Base-by-base conservation (phyloP, 164 flowering plant species). In the Buxus sempervirens region DNA sequence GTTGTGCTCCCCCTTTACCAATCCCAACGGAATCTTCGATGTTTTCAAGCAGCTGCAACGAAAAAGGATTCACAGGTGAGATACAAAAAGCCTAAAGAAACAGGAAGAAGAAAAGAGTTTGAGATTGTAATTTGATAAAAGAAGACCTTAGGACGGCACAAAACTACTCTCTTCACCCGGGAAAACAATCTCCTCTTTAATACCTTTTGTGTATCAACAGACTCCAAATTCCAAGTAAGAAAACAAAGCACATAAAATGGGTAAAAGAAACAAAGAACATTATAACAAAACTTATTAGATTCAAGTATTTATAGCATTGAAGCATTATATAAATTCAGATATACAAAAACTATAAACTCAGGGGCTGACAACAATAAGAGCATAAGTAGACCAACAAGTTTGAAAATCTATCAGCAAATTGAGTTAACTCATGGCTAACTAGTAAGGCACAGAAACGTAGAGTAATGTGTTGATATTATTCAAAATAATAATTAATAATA, bases 1-100 rank as follows among this genome's bases (percentile, higher is more conserved):
- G 56, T 61, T 59, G 38, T 51, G 58, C 9, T 0, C 2, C 2
- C 51, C 13, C 51, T 15, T 15, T 45, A 15, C 51, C 51, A 10
- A 88, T 18, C 27, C 89, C 87, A 49, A 79, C 81, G 54, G 81
- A 62, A 84, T 86, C 76, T 63, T 65, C 70, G 15, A 74, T 53
- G 21, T 64, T 69, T 63, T 72, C 74, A 63, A 69, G 62, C 53
- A 80, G 72, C 81, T 78, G 53, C 48, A 72, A n/a, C n/a, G n/a
- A 60, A 60, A 57, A 64, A 7, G 54, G 24, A 63, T 58, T 27
- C 22, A 25, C 38, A 63, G 48, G 26, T 26, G n/a, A 54, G 24
- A 9, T 27, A 54, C 28, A 62, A 0, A 66, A 58, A 63, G 51
- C 14, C 19, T 0, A 69, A 58, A 58, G 16, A 15, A 51, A 14